Evolutionary conservation across 192 early-diverging fungal genomes (phyloP).

Genomic region (Backusella australiensis): DNA sequence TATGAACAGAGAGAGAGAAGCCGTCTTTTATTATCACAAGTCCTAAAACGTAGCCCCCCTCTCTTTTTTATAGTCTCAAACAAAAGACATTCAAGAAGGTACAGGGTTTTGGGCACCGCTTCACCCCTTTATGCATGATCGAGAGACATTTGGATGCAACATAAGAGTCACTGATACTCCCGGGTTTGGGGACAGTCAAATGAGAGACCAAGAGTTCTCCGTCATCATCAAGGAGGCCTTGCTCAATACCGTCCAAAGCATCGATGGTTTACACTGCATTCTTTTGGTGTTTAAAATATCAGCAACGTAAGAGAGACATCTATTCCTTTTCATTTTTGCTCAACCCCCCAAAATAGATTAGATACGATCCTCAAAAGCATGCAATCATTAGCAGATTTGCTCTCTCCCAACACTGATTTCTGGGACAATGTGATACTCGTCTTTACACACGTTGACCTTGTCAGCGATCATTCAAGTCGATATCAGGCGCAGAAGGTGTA

Average conservation of each 20-base stretch:
- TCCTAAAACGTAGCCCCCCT: too few relatives aligned
- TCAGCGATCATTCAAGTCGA: neutral
- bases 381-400: neutral
- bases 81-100: constrained; percentile 13
- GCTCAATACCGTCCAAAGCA: neutral
- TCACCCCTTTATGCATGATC: constrained; percentile 16
- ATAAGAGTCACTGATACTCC: constrained; percentile 27
- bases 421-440: constrained; percentile 32
- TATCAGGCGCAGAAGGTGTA: constrained; percentile 15
- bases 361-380: constrained; percentile 4
- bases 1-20: neutral
- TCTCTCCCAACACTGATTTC: neutral
- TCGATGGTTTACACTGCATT: constrained; percentile 16
- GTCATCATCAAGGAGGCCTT: neutral
- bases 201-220: constrained; percentile 15
- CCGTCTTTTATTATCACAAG: neutral
- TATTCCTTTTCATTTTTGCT: neutral
- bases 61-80: neutral
- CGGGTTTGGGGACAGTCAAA: constrained; percentile 26
- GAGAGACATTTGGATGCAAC: constrained; percentile 12
- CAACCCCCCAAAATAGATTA: neutral
- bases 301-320: neutral
- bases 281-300: constrained; percentile 22
- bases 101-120: constrained; percentile 19
- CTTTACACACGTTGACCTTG: constrained; percentile 27